phyloP scores from a whole-genome alignment of 1,284 basidiomycete species.

The Cutaneotrichosporon cyanovorans region DNA sequence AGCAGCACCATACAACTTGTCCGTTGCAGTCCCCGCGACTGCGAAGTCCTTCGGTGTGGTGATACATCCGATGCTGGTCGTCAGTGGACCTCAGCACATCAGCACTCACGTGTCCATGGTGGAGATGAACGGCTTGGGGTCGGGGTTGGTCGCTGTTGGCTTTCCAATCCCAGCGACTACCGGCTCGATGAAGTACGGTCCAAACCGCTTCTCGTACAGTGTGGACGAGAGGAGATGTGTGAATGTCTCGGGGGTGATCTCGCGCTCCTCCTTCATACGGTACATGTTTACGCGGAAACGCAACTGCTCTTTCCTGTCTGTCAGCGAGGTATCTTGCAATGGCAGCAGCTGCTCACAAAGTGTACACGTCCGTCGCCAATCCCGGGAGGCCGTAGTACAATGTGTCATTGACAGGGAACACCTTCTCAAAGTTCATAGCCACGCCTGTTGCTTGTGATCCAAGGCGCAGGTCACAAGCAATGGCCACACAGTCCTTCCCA shows the following conservation, averaged over 20 bases:
- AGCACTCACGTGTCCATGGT: slow-evolving; percentile 67
- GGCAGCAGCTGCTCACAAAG: slow-evolving; percentile 57
- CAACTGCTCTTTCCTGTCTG: slow-evolving; percentile 68
- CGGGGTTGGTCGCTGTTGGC: slow-evolving; percentile 53
- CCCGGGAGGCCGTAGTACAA: slow-evolving; percentile 90
- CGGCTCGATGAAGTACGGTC: slow-evolving; percentile 95
- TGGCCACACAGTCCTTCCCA: slow-evolving; percentile 97
- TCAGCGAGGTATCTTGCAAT: not conserved
- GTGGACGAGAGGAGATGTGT: slow-evolving; percentile 92
- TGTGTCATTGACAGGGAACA: slow-evolving; percentile 89
- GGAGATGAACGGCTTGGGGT: slow-evolving; percentile 87
- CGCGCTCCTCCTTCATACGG: slow-evolving; percentile 97
- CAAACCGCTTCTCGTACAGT: slow-evolving; percentile 94
- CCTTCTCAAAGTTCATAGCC: slow-evolving; percentile 58
- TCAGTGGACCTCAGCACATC: not conserved
- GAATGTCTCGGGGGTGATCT: slow-evolving; percentile 94
- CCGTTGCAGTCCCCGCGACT: slow-evolving; percentile 85
- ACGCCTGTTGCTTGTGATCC: slow-evolving; percentile 85
- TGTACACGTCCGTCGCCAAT: slow-evolving; percentile 85
- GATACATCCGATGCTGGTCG: slow-evolving; percentile 66
- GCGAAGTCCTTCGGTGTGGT: slow-evolving; percentile 70
- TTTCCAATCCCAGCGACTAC: slow-evolving; percentile 85
- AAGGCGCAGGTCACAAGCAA: slow-evolving; percentile 86
- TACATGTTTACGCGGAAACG: slow-evolving; percentile 98
- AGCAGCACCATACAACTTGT: slow-evolving; percentile 93